Evolutionary conservation across 2,329 filamentous ascomycete genomes (phyloP).

Genomic region (Tolypocladium guangdongense): DNA sequence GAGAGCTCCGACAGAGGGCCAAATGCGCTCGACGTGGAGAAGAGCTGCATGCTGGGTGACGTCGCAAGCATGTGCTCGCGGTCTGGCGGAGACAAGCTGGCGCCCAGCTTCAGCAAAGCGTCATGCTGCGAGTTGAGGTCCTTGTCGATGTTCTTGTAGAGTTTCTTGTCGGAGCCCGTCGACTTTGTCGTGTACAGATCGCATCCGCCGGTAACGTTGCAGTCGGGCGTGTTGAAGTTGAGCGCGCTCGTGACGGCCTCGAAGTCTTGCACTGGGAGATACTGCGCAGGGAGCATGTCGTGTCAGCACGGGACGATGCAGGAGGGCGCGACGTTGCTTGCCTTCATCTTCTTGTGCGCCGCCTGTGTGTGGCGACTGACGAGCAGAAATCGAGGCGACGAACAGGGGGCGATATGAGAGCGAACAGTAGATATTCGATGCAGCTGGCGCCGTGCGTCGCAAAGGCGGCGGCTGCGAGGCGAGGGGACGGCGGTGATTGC

Average conservation of each 20-base stretch:
- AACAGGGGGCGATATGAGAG: neutral
- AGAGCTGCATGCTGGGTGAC: slow-evolving; percentile 47
- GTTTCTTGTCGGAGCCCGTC: slow-evolving; percentile 87
- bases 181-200: slow-evolving; percentile 97
- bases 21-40: slow-evolving; percentile 83
- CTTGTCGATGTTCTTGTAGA: slow-evolving; percentile 91
- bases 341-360: slow-evolving; percentile 27
- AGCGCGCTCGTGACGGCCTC: slow-evolving; percentile 85
- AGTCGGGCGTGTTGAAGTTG: slow-evolving; percentile 91
- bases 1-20: slow-evolving; percentile 80
- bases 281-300: slow-evolving; percentile 40
- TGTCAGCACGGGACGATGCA: slow-evolving; percentile 1
- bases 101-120: slow-evolving; percentile 74
- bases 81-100: slow-evolving; percentile 76
- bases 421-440: neutral
- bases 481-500: neutral
- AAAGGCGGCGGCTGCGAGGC: neutral
- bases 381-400: neutral
- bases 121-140: slow-evolving; percentile 87
- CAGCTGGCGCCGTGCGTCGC: neutral
- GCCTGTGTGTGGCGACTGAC: neutral
- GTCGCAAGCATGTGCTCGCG: slow-evolving; percentile 55
- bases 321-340: slow-evolving; percentile 7
- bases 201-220: slow-evolving; percentile 84
- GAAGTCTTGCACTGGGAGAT: slow-evolving; percentile 81